Base-by-base conservation (phyloP, 1,284 basidiomycete genomes). In the Amylostereum chailletii region DNA sequence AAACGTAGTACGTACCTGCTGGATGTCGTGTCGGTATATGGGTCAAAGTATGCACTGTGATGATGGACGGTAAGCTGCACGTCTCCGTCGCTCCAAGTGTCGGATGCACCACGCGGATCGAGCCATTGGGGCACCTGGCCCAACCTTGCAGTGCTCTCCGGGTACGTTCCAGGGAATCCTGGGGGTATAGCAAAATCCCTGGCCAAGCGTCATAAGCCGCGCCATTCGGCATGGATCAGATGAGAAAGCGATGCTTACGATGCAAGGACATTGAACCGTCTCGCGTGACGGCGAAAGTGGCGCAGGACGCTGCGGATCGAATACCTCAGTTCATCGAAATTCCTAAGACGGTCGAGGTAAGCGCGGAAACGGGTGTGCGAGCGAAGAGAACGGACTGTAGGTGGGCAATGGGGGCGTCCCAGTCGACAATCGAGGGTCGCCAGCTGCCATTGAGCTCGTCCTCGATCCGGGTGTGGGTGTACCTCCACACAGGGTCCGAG, bases 71-170 rank as follows among this genome's bases (percentile, higher is more conserved):
- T 57, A 7, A 63, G 57, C 45, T 55, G 52, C 4, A 60, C 51
- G 33, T 57, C 44, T 3, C 59, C 58, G 45, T 62, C 56, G 7
- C 47, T 49, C 59, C 59, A 61, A 9, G 51, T 30, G 9, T 53
- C 45, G 44, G 19, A 48, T 38, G 2, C 53, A 50, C 5, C 49
- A 31, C 6, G 50, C 29, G 42, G 42, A 8, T 60, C 53, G 10
- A 61, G 56, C 56, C 60, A 61, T 34, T 60, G 60, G 3, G 60
- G 60, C 34, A 60, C 53, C 10, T 60, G 55, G 7, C 60, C 60
- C 11, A 61, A 51, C 44, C 60, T 19, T 19, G 19, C 19, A 19
- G 19, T 19, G 19, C 19, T 19, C 19, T 19, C 19, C 19, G 19
- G 19, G 19, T 19, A 19, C 19, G 19, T 19, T 19, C 19, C 19